phyloP scores from a whole-genome alignment of 1,139 yeast genomes.

The Arxiozyma bovina region DNA sequence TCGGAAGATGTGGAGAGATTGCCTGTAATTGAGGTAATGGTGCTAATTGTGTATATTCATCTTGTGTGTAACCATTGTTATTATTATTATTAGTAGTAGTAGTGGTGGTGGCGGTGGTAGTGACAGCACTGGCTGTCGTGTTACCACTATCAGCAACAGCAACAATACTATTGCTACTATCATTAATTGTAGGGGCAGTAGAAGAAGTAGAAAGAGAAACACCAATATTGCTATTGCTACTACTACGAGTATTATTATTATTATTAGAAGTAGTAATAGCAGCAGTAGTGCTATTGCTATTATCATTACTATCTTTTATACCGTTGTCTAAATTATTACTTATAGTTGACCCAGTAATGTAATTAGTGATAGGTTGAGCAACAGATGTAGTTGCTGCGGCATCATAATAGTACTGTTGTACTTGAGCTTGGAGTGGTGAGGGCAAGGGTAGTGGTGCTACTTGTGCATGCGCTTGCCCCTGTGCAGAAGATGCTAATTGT shows the following conservation, averaged over 20 bases:
- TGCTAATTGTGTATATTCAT: conserved; percentile 7
- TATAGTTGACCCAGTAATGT: not conserved
- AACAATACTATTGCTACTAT: not conserved
- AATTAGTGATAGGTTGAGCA: not conserved
- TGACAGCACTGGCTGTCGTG: not conserved
- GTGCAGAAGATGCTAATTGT: not conserved
- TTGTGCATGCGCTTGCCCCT: not conserved
- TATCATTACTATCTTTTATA: not conserved
- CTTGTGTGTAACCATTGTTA: conserved; percentile 11
- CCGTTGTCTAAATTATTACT: not conserved
- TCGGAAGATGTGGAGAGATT: not conserved
- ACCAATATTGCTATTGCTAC: too few species aligned
- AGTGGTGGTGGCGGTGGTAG: not conserved
- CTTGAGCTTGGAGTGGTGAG: not conserved
- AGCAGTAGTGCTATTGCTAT: too few species aligned
- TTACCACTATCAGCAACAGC: not conserved
- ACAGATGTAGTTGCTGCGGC: not conserved
- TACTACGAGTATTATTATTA: too few species aligned
- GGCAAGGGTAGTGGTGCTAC: not conserved
- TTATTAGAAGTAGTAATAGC: too few species aligned
- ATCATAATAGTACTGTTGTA: not conserved
- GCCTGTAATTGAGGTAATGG: conserved; percentile 5
- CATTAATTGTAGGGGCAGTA: not conserved
- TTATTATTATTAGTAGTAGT: not conserved
- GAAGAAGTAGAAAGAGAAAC: not conserved